phyloP scores from a whole-genome alignment of 805 yeast genomes.

The Geotrichum ghanense region DNA sequence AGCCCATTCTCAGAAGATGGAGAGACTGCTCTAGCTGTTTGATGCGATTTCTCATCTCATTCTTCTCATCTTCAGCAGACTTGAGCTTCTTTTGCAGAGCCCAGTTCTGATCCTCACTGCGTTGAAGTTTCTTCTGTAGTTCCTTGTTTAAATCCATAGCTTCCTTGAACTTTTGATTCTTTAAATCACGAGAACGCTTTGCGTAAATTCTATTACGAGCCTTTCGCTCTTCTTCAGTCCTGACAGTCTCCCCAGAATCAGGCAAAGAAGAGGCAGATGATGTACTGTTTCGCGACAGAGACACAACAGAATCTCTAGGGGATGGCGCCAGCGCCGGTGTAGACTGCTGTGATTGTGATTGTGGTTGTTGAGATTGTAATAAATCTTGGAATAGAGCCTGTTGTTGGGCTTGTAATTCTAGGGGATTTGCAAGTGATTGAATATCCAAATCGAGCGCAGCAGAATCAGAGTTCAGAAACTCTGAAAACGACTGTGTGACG shows the following conservation, averaged over 20 bases:
- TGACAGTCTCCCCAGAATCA: not conserved
- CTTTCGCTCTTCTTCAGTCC: slow-evolving; percentile 1
- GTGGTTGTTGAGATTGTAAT: not conserved
- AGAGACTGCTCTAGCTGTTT: not conserved
- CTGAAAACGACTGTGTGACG: not conserved
- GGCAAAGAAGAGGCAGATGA: not conserved
- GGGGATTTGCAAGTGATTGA: not conserved
- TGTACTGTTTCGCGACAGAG: not conserved
- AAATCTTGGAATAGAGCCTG: not conserved
- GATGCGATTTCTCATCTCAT: not conserved
- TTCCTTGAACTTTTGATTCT: not conserved
- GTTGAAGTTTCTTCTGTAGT: not conserved
- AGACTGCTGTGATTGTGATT: not conserved
- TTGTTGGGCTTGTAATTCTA: not conserved
- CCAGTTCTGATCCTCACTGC: not conserved
- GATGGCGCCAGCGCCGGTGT: not conserved
- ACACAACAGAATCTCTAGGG: not conserved
- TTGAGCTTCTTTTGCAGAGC: not conserved
- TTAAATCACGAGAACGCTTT: not conserved
- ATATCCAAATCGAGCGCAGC: not conserved
- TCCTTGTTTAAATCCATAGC: not conserved
- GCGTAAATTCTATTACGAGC: not conserved
- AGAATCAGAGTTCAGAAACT: not conserved
- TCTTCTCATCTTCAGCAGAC: not conserved
- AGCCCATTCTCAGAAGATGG: not conserved